Percentiles rank a stretch among this genome's conserved stretches.
Evolutionary conservation across 345 rosid species (phyloP).

Genomic region (Boechera divaricarpa): DNA sequence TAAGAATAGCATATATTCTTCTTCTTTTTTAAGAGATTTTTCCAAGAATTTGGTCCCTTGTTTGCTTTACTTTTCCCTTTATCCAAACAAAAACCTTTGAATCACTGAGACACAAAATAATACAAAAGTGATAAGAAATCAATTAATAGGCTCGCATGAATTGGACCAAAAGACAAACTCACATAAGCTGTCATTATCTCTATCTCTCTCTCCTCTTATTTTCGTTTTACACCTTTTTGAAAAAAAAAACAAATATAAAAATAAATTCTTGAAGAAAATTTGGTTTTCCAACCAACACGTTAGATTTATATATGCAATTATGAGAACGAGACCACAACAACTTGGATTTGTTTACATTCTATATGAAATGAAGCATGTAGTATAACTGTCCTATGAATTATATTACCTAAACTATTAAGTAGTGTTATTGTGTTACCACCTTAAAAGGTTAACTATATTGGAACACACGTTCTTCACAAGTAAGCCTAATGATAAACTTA

Average conservation of each 20-base stretch:
- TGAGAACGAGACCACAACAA: conserved; percentile 39
- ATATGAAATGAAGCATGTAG: conserved; percentile 29
- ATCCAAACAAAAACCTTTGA: conserved; percentile 23
- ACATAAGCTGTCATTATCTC: conserved; percentile 37
- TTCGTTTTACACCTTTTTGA: conserved; percentile 9
- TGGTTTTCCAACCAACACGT: conserved; percentile 39
- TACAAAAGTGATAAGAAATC: conserved; percentile 34
- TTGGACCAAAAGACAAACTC: conserved; percentile 45
- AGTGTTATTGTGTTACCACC: not conserved
- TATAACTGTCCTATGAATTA: not conserved
- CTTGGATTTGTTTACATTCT: conserved; percentile 28
- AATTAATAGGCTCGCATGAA: conserved; percentile 23
- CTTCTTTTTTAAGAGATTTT: conserved; percentile 14
- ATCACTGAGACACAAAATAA: conserved; percentile 19
- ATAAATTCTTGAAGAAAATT: conserved; percentile 24
- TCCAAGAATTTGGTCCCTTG: conserved; percentile 34
- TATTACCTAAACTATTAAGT: conserved; percentile 3
- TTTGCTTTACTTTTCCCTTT: conserved; percentile 33
- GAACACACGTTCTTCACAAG: conserved; percentile 21
- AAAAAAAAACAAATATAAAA: not conserved
- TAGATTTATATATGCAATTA: conserved; percentile 17
- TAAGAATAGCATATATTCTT: conserved; percentile 39
- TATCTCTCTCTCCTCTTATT: not conserved
- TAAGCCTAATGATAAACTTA: conserved; percentile 25
- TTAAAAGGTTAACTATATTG: conserved; percentile 26